phyloP scores from a whole-genome alignment of 768 basidiomycete species.

The Pleurotus eryngii region DNA sequence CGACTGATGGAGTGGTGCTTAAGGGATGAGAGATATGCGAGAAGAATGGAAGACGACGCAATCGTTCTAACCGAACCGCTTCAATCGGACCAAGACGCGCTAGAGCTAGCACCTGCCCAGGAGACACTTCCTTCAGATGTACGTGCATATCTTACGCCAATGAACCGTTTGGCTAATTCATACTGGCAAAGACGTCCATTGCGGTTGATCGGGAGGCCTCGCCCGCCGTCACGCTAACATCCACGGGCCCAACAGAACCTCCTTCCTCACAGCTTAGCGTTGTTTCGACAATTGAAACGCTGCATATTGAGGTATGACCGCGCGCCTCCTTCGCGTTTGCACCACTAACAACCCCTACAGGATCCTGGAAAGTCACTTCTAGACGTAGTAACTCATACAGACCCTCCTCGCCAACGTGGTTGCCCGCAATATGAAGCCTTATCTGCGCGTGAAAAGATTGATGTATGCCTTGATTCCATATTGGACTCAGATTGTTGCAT shows the following conservation, averaged over 20 bases:
- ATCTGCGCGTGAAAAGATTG: conserved; percentile 45
- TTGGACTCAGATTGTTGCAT: neutral
- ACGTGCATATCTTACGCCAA: too few species aligned
- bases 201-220: neutral
- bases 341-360: too few species aligned
- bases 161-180: too few species aligned
- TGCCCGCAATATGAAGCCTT: conserved; percentile 43
- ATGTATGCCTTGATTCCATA: conserved; percentile 31
- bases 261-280: neutral
- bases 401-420: conserved; percentile 26
- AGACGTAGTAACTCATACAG: neutral
- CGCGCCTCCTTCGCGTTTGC: too few species aligned
- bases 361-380: too few species aligned
- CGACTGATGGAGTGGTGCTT: conserved; percentile 43
- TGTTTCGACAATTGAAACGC: neutral
- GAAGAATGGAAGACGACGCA: conserved; percentile 11
- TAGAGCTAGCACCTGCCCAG: too few species aligned
- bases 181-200: too few species aligned
- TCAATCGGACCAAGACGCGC: too few species aligned
- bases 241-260: neutral
- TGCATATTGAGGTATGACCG: too few species aligned
- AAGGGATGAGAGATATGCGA: conserved; percentile 22
- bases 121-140: too few species aligned
- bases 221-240: neutral
- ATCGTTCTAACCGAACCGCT: neutral